phyloP scores from a whole-genome alignment of 2,329 filamentous ascomycete species.

The Endoconidiophora polonica region DNA sequence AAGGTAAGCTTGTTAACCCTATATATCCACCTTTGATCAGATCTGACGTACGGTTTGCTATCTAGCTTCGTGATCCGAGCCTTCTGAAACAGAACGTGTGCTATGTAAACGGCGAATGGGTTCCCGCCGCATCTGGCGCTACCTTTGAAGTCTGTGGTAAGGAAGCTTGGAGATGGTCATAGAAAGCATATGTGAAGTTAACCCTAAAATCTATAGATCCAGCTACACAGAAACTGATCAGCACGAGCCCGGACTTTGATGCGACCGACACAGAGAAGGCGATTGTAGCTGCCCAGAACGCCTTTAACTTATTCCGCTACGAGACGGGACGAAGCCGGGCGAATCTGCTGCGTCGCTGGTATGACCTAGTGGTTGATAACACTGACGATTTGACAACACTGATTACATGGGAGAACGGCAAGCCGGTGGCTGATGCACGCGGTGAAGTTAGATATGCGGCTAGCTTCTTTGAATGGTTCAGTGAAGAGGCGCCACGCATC shows the following conservation, averaged over 20 bases:
- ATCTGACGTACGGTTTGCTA: not conserved
- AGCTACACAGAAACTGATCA: slow-evolving; percentile 64
- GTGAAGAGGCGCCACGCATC: slow-evolving; percentile 55
- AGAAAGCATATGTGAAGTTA: no score
- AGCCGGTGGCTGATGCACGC: slow-evolving; percentile 59
- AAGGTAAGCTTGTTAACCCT: slow-evolving; percentile 13
- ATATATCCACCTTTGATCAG: not conserved
- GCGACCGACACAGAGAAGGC: slow-evolving; percentile 61
- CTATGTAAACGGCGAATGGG: slow-evolving; percentile 90
- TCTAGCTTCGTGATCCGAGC: slow-evolving; percentile 57
- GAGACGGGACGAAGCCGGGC: slow-evolving; percentile 60
- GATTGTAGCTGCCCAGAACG: slow-evolving; percentile 66
- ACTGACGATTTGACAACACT: slow-evolving; percentile 64
- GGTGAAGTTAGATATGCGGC: slow-evolving; percentile 58
- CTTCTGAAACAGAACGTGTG: slow-evolving; percentile 68
- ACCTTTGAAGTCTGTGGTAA: slow-evolving; percentile 73
- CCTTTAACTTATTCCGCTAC: slow-evolving; percentile 53
- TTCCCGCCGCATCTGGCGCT: slow-evolving; percentile 68
- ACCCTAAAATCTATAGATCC: slow-evolving; percentile 41
- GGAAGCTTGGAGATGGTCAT: slow-evolving; percentile 4
- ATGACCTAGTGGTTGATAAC: slow-evolving; percentile 63
- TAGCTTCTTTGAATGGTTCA: slow-evolving; percentile 67
- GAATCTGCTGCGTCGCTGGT: slow-evolving; percentile 63
- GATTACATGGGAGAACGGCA: slow-evolving; percentile 84
- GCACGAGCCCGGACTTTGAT: slow-evolving; percentile 71